These are phyloP conservation scores for Akanthomyces muscarius DNA, from an alignment of 2,329 filamentous ascomycete genomes.

Conservation along the genomic window DNA sequence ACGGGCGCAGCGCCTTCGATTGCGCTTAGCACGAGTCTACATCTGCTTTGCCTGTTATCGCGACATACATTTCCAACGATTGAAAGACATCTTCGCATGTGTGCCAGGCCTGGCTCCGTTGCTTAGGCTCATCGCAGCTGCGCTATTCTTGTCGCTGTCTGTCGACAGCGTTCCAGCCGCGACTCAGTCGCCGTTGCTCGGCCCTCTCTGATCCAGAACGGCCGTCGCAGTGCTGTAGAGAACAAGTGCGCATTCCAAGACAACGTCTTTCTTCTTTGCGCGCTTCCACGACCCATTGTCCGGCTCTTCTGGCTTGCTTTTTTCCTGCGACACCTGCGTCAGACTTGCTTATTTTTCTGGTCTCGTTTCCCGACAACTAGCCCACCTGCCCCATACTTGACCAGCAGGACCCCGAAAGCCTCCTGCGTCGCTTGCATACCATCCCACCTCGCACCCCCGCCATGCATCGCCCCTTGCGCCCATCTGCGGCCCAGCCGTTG, in stretches of 20 bases:
- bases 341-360: conserved; percentile 11
- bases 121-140: conserved; percentile 5
- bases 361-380: conserved; percentile 4
- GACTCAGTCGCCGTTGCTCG: conserved; percentile 13
- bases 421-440: conserved; percentile 12
- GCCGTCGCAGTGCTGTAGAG: neutral
- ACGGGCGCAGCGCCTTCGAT: neutral
- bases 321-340: conserved; percentile 13
- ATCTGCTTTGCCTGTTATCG: neutral
- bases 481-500: conserved; percentile 42
- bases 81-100: neutral
- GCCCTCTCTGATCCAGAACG: neutral
- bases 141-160: conserved; percentile 5
- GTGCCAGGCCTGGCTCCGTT: neutral
- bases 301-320: conserved; percentile 7
- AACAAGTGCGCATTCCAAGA: conserved; percentile 8
- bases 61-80: neutral
- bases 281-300: conserved; percentile 9
- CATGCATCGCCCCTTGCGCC: conserved; percentile 35
- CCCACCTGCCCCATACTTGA: conserved; percentile 4
- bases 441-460: neutral
- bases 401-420: conserved; percentile 2
- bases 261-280: conserved; percentile 1
- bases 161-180: conserved; percentile 5
- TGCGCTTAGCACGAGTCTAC: neutral